Percentiles rank a stretch among this genome's conserved stretches.
phyloP scores from a whole-genome alignment of 305 asterid genomes.

The Euphrasia arctica region DNA sequence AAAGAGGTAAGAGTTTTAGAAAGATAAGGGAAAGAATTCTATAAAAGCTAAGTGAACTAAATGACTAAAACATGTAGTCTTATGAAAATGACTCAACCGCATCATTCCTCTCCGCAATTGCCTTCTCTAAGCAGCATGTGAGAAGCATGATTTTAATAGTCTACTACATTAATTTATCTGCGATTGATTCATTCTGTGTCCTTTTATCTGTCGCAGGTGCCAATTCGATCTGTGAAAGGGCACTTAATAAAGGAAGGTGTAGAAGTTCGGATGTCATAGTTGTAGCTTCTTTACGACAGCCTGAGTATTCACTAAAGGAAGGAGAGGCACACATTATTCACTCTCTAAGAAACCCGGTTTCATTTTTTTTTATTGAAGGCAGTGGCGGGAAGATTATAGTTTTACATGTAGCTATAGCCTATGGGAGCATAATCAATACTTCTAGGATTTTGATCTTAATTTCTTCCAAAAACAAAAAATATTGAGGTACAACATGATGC shows the following conservation, averaged over 20 bases:
- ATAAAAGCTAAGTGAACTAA: no score
- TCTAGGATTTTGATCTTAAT: not conserved
- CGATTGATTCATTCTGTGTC: conserved; percentile 14
- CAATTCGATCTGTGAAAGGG: conserved; percentile 53
- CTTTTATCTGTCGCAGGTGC: conserved; percentile 41
- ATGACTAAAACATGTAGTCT: no score
- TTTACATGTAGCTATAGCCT: not conserved
- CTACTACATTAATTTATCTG: not conserved
- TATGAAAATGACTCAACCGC: no score
- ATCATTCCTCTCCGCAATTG: no score
- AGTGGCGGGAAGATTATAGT: not conserved
- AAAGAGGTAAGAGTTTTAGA: conserved; percentile 59
- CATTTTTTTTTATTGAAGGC: not conserved
- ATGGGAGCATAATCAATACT: not conserved
- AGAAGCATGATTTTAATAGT: not conserved
- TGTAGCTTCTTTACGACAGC: not conserved
- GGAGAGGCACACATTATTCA: no score
- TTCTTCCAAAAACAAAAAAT: not conserved
- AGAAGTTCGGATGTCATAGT: conserved; percentile 48
- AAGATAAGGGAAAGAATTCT: not conserved
- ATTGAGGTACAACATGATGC: not conserved
- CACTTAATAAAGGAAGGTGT: conserved; percentile 47
- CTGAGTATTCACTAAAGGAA: no score
- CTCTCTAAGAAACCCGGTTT: no score
- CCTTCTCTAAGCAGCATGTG: not conserved